Evolutionary conservation across 148 eudicot species (phyloP).

Genomic region (Limonium bicolor): DNA sequence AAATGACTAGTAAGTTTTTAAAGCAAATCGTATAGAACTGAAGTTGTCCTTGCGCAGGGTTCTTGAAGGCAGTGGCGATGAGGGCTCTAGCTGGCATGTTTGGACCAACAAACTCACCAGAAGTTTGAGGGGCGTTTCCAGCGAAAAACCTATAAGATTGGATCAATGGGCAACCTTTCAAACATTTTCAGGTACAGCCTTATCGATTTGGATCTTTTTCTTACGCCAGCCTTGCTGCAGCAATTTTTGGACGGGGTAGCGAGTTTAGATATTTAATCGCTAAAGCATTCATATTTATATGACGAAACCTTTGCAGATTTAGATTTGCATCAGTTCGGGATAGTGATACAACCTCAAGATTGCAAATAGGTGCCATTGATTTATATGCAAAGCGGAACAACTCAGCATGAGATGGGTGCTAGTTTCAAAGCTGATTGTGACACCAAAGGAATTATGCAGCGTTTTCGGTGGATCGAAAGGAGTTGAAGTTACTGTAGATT

Average conservation of each 20-base stretch:
- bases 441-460: too few species aligned
- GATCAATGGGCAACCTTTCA: slow-evolving; percentile 21
- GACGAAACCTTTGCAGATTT: slow-evolving; percentile 30
- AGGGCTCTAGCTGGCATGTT: slow-evolving; percentile 62
- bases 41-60: too few species aligned
- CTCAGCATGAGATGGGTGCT: too few species aligned
- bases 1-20: too few species aligned
- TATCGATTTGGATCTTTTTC: neutral
- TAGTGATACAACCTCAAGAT: slow-evolving; percentile 40
- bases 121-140: slow-evolving; percentile 56
- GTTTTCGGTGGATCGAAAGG: too few species aligned
- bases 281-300: neutral
- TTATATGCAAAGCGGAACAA: slow-evolving; percentile 27
- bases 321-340: slow-evolving; percentile 57
- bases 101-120: slow-evolving; percentile 64
- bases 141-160: slow-evolving; percentile 40
- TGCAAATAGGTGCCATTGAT: slow-evolving; percentile 87
- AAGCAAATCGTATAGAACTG: too few species aligned
- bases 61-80: slow-evolving; percentile 82
- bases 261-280: neutral
- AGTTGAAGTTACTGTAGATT: too few species aligned
- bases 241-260: neutral
- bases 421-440: too few species aligned
- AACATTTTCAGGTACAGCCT: slow-evolving; percentile 58
- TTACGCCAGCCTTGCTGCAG: neutral